These are phyloP conservation scores for Saccharomyces hybrid DNA, from an alignment of 1,139 yeast genomes.

Conservation along the genomic window DNA sequence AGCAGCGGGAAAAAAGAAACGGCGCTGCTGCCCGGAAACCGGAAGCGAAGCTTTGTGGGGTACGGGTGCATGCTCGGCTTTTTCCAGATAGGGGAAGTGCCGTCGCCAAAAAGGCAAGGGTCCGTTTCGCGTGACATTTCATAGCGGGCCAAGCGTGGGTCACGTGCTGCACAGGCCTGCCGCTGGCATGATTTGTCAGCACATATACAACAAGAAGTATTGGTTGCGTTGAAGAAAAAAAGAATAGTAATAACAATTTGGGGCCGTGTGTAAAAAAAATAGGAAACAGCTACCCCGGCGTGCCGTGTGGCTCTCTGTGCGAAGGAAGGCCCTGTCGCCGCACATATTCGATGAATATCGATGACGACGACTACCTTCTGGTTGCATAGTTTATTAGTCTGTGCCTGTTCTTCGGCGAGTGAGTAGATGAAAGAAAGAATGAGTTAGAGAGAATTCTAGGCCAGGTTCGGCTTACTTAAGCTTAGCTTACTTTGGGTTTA, in stretches of 20 bases:
- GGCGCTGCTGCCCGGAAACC: background rate
- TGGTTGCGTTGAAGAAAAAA: background rate
- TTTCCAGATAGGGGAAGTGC: background rate
- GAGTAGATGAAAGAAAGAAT: background rate
- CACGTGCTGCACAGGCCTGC: background rate
- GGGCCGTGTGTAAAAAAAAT: background rate
- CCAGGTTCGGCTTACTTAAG: background rate
- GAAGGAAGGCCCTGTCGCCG: background rate
- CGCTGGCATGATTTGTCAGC: background rate
- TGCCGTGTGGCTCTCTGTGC: background rate
- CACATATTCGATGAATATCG: background rate
- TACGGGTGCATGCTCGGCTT: background rate
- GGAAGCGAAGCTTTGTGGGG: background rate
- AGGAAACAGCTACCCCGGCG: background rate
- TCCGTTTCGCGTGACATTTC: background rate
- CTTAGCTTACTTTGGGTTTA: background rate
- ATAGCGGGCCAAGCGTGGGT: background rate
- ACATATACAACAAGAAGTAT: background rate
- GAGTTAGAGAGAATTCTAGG: background rate
- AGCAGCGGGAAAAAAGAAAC: background rate
- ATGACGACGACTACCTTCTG: background rate
- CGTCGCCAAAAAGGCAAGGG: background rate
- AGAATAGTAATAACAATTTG: background rate
- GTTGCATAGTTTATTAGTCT: background rate
- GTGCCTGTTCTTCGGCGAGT: background rate